phyloP scores from a whole-genome alignment of 257 asterid species.

The Nicotiana paniculata region DNA sequence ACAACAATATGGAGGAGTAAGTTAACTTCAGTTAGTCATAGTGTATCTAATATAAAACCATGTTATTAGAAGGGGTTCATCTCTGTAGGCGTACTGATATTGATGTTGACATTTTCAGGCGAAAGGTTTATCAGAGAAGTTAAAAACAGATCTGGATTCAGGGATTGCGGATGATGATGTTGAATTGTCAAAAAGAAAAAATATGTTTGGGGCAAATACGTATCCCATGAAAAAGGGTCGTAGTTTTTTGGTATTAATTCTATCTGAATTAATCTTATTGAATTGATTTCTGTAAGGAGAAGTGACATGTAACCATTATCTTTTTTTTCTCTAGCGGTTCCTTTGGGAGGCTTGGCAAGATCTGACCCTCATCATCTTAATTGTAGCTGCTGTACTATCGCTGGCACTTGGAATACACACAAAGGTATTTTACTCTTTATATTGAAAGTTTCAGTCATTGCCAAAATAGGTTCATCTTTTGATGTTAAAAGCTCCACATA shows the following conservation, averaged over 20 bases:
- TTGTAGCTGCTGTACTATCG: slow-evolving; percentile 76
- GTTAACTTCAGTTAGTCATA: slow-evolving; percentile 17
- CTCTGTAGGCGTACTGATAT: not conserved
- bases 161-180: slow-evolving; percentile 54
- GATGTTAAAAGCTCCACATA: not conserved
- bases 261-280: slow-evolving; percentile 1
- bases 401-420: slow-evolving; percentile 85
- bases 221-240: slow-evolving; percentile 85
- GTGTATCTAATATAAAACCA: not conserved
- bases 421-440: slow-evolving; percentile 35
- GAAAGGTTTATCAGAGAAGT: slow-evolving; percentile 59
- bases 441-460: not conserved
- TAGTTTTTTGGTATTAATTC: slow-evolving; percentile 59
- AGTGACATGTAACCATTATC: slow-evolving; percentile 1
- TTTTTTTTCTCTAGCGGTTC: slow-evolving; percentile 48
- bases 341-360: slow-evolving; percentile 99
- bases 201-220: slow-evolving; percentile 71
- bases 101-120: slow-evolving; percentile 34
- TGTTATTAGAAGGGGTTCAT: not conserved
- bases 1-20: slow-evolving; percentile 82
- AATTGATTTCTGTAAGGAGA: not conserved
- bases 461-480: not conserved
- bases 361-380: slow-evolving; percentile 79
- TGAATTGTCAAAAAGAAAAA: slow-evolving; percentile 53
- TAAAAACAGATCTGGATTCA: slow-evolving; percentile 52